Percentiles rank a stretch among this genome's conserved stretches.
Conservation (phyloP, 2,329 filamentous ascomycete species). For the Fusarium multiceps region DNA sequence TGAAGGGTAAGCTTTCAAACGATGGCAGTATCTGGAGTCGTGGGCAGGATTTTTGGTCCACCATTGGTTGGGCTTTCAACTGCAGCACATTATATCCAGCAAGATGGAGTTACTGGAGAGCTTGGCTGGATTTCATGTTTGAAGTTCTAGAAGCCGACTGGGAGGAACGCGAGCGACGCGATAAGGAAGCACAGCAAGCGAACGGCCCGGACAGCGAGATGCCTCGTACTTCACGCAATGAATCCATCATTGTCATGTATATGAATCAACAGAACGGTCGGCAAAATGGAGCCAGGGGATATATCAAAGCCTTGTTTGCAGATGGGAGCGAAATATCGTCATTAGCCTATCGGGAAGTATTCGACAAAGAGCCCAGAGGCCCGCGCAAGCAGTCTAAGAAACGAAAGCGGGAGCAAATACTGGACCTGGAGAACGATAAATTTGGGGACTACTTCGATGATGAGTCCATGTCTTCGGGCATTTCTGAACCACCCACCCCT, state of each 20-base stretch:
- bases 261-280: constrained; percentile 60
- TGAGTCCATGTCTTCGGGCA: constrained; percentile 61
- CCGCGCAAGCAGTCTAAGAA: constrained; percentile 58
- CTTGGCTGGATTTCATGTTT: constrained; percentile 83
- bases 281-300: constrained; percentile 60
- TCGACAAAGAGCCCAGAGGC: constrained; percentile 68
- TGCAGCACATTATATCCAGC: constrained; percentile 79
- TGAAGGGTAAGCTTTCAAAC: constrained; percentile 71
- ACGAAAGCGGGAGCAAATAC: constrained; percentile 58
- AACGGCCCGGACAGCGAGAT: constrained; percentile 40
- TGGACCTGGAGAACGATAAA: constrained; percentile 70
- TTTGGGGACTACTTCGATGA: constrained; percentile 71
- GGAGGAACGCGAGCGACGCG: constrained; percentile 64
- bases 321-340: constrained; percentile 67
- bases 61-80: constrained; percentile 92
- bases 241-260: constrained; percentile 72
- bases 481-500: constrained; percentile 60
- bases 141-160: constrained; percentile 81
- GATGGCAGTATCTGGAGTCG: constrained; percentile 76
- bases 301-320: constrained; percentile 75
- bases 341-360: constrained; percentile 72
- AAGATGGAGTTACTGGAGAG: constrained; percentile 84
- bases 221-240: constrained; percentile 52
- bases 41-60: constrained; percentile 90
- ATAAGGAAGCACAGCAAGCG: constrained; percentile 50